Conservation (phyloP, 2,329 filamentous ascomycete species). For the Phaeoacremonium minimum region DNA sequence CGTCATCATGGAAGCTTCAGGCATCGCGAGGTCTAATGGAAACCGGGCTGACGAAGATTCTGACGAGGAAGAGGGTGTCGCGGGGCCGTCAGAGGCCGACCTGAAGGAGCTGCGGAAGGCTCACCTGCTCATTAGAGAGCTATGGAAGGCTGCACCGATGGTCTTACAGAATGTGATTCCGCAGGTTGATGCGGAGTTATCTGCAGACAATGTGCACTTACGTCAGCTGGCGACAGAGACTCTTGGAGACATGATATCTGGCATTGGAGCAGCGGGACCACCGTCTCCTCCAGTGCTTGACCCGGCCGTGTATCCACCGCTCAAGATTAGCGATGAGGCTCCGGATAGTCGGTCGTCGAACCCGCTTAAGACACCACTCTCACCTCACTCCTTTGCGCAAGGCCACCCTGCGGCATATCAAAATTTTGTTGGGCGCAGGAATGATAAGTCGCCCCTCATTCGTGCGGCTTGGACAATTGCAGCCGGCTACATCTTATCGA, state of each 20-base stretch:
- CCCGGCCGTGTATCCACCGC: constrained; percentile 78
- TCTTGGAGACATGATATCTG: constrained; percentile 89
- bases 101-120: constrained; percentile 85
- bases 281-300: constrained; percentile 70
- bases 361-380: constrained; percentile 76
- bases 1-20: constrained; percentile 85
- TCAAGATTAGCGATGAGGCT: constrained; percentile 57
- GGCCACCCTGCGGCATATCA: constrained; percentile 76
- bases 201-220: constrained; percentile 82
- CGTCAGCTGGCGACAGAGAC: constrained; percentile 89
- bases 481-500: constrained; percentile 81
- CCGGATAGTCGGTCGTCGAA: constrained; percentile 45
- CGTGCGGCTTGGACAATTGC: constrained; percentile 83
- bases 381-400: constrained; percentile 84
- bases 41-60: constrained; percentile 56
- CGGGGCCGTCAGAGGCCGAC: constrained; percentile 74
- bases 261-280: constrained; percentile 86
- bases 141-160: constrained; percentile 87
- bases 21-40: constrained; percentile 51
- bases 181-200: constrained; percentile 87
- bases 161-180: constrained; percentile 92
- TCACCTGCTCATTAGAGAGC: constrained; percentile 80
- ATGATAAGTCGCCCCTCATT: constrained; percentile 81
- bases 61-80: constrained; percentile 55
- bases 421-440: constrained; percentile 77